phyloP scores from a whole-genome alignment of 805 yeast species.

The Saccharomycopsis selenospora region DNA sequence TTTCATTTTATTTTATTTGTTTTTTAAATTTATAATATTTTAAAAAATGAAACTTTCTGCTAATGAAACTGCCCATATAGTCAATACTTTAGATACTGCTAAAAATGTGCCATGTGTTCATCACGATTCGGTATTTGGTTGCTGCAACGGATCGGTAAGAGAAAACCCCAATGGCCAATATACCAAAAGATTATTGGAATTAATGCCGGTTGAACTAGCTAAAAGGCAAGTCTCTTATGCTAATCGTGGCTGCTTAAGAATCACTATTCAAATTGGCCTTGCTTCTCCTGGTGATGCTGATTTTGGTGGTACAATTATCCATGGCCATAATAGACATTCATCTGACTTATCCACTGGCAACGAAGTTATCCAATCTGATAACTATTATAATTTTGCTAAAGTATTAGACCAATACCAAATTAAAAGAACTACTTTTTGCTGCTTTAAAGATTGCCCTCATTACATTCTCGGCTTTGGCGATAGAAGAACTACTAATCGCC shows the following conservation, averaged over 20 bases:
- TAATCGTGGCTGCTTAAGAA: neutral
- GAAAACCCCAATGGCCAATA: neutral
- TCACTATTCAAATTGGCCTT: neutral
- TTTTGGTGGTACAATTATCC: no score
- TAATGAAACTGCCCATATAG: no score
- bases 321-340: no score
- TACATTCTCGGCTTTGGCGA: constrained; percentile 17
- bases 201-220: neutral
- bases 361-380: neutral
- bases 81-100: neutral
- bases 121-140: neutral
- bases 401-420: constrained; percentile 8
- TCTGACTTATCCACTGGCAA: neutral
- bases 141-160: neutral
- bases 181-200: neutral
- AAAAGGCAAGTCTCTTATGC: neutral
- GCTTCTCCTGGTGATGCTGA: neutral
- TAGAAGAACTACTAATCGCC: constrained; percentile 15
- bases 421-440: constrained; percentile 12
- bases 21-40: no score
- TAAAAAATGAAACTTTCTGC: no score
- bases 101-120: neutral
- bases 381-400: constrained; percentile 7
- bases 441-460: constrained; percentile 14
- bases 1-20: no score